Conservation (phyloP, 768 basidiomycete species). For the Favolaschia claudopus region DNA sequence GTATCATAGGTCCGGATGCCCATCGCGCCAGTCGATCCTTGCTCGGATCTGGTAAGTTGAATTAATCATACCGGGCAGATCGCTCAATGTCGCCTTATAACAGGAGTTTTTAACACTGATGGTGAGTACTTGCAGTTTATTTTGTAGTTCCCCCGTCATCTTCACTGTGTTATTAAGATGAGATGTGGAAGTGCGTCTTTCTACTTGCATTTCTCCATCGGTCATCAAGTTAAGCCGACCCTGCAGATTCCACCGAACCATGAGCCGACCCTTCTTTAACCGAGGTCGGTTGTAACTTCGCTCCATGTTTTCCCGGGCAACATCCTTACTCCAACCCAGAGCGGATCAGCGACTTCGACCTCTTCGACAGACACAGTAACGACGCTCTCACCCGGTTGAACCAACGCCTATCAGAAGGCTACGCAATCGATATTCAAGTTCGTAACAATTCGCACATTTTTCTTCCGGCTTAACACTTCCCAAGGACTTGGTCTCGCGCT, state of each 20-base stretch:
- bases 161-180: no score
- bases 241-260: slow-evolving; percentile 64
- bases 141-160: background rate
- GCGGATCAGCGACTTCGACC: slow-evolving; percentile 60
- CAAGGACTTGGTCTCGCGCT: no score
- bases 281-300: background rate
- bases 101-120: slow-evolving; percentile 60
- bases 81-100: background rate
- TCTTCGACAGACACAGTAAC: slow-evolving; percentile 57
- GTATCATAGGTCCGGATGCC: slow-evolving; percentile 22
- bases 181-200: slow-evolving; percentile 61
- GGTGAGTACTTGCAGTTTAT: slow-evolving; percentile 37
- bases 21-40: slow-evolving; percentile 35
- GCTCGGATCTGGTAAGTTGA: slow-evolving; percentile 52
- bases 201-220: background rate
- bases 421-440: slow-evolving; percentile 64
- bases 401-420: slow-evolving; percentile 49
- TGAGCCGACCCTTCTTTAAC: slow-evolving; percentile 66
- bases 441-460: no score
- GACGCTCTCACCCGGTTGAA: slow-evolving; percentile 51
- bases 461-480: no score
- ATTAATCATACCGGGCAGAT: background rate
- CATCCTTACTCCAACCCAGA: slow-evolving; percentile 43
- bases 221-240: background rate
- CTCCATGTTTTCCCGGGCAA: background rate